phyloP scores from a whole-genome alignment of 768 basidiomycete species.

The Lactarius tabidus region DNA sequence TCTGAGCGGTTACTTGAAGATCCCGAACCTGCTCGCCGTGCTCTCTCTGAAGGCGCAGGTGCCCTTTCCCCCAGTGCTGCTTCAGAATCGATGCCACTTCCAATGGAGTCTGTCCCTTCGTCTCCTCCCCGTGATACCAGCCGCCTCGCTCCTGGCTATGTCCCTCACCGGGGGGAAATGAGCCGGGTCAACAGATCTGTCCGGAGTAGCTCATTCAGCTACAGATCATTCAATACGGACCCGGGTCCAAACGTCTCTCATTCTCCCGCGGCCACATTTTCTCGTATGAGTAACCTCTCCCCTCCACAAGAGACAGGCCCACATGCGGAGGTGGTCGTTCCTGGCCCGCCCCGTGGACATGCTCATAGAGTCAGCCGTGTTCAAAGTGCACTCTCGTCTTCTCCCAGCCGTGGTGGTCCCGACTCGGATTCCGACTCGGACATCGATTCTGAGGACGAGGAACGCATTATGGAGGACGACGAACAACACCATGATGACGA shows the following conservation, averaged over 20 bases:
- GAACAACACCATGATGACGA: slow-evolving; percentile 63
- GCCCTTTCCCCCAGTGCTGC: not conserved
- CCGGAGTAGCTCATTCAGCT: slow-evolving; percentile 9
- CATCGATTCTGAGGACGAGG: slow-evolving; percentile 19
- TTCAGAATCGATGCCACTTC: not conserved
- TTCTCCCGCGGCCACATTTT: not conserved
- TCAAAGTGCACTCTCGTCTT: slow-evolving; percentile 44
- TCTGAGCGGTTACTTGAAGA: not conserved
- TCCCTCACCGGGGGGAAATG: not conserved
- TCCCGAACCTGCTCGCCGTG: not conserved
- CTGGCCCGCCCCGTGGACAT: slow-evolving; percentile 26
- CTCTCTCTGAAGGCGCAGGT: not conserved
- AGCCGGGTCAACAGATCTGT: slow-evolving; percentile 16
- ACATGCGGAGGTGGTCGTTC: slow-evolving; percentile 34
- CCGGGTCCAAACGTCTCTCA: not conserved
- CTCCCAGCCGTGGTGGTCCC: slow-evolving; percentile 24
- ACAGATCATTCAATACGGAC: slow-evolving; percentile 17
- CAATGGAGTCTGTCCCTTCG: not conserved
- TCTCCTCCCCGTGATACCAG: not conserved
- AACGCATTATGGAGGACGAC: slow-evolving; percentile 22
- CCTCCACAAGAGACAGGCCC: not conserved
- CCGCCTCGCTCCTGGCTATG: not conserved
- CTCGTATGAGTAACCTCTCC: not conserved
- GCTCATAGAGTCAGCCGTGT: slow-evolving; percentile 38
- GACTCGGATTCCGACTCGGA: slow-evolving; percentile 20